phyloP scores from a whole-genome alignment of 768 basidiomycete species.

The Lentinus brumalis region DNA sequence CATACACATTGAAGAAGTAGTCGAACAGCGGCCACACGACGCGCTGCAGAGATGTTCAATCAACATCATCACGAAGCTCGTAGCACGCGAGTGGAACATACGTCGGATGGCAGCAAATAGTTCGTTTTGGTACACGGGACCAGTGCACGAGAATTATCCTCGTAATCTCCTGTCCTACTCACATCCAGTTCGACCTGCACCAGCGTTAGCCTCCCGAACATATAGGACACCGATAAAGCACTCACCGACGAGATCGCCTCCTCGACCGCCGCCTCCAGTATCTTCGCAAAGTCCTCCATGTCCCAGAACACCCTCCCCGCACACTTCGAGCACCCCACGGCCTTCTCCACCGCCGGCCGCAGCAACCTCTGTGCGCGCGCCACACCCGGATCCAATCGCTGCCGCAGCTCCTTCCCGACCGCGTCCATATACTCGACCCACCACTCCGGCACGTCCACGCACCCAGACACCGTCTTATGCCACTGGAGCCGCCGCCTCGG shows the following conservation, averaged over 20 bases:
- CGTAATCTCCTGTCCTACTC: not conserved
- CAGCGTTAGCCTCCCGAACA: not conserved
- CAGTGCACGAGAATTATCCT: not conserved
- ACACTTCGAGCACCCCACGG: conserved; percentile 1
- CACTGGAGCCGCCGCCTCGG: conserved; percentile 1
- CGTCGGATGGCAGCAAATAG: conserved; percentile 1
- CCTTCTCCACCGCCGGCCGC: not conserved
- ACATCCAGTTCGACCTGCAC: not conserved
- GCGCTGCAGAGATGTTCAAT: not conserved
- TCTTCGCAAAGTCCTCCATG: conserved; percentile 3
- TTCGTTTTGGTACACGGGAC: not conserved
- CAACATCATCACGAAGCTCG: not conserved
- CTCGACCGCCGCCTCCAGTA: conserved; percentile 5
- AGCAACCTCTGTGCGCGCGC: not conserved
- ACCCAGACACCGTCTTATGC: not conserved
- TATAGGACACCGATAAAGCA: not conserved
- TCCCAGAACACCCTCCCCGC: not conserved
- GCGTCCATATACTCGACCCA: conserved; percentile 11
- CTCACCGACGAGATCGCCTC: conserved; percentile 6
- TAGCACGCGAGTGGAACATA: not conserved
- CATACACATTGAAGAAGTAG: not conserved
- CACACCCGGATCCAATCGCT: not conserved
- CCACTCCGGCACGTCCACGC: not conserved
- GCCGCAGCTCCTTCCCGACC: not conserved
- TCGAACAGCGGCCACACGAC: conserved; percentile 1